These are phyloP conservation scores for Phytophthora lateralis DNA, from an alignment of 352 stramenopile genomes.

Conservation along the genomic window DNA sequence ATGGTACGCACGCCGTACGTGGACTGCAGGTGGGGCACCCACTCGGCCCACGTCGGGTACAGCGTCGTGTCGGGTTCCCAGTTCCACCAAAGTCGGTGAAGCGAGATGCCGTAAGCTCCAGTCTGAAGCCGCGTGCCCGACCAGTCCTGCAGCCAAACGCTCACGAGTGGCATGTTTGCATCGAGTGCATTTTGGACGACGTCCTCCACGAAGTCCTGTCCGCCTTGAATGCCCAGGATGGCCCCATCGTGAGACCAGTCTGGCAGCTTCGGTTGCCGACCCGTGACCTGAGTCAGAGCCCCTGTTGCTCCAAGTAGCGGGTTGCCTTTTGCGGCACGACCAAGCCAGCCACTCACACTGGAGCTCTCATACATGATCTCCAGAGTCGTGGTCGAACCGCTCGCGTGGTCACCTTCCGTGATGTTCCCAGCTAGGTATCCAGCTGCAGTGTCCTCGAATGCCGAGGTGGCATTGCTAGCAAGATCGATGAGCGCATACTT, in stretches of 20 bases:
- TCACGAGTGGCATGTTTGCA: slow-evolving; percentile 28
- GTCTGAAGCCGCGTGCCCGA: slow-evolving; percentile 29
- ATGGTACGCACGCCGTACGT: slow-evolving; percentile 27
- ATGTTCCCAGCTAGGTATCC: slow-evolving; percentile 30
- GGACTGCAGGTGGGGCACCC: slow-evolving; percentile 31
- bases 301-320: slow-evolving; percentile 27
- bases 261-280: slow-evolving; percentile 21
- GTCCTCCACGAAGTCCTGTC: slow-evolving; percentile 31
- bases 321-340: slow-evolving; percentile 23
- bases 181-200: slow-evolving; percentile 24
- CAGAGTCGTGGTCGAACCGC: slow-evolving; percentile 21
- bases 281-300: slow-evolving; percentile 26
- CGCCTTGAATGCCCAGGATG: slow-evolving; percentile 35
- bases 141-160: slow-evolving; percentile 33
- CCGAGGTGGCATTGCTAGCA: slow-evolving; percentile 23
- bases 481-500: slow-evolving; percentile 35
- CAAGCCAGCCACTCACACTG: slow-evolving; percentile 26
- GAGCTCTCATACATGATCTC: slow-evolving; percentile 29
- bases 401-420: slow-evolving; percentile 22
- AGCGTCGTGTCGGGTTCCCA: slow-evolving; percentile 34
- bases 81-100: slow-evolving; percentile 36
- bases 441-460: slow-evolving; percentile 34
- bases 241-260: slow-evolving; percentile 34
- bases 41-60: slow-evolving; percentile 34
- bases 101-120: slow-evolving; percentile 23